phyloP scores from a whole-genome alignment of 108 stramenopile species.

The Hondaea fermentalgiana region DNA sequence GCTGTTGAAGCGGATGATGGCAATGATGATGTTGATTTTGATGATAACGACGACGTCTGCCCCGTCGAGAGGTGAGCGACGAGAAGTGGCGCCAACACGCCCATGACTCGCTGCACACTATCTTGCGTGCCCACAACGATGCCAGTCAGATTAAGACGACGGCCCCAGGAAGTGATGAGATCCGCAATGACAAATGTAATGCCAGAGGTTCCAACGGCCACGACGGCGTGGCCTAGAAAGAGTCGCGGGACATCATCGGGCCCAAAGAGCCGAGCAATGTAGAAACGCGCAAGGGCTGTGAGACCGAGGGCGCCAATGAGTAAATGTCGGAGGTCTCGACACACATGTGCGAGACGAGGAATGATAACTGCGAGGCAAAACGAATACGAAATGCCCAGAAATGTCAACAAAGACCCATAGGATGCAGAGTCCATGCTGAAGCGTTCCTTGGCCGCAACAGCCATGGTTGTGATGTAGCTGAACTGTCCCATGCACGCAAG shows the following conservation, averaged over 20 bases:
- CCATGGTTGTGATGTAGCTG: not conserved
- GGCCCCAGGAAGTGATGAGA: not conserved
- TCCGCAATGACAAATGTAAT: not conserved
- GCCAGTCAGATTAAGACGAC: not conserved
- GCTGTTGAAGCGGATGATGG: not conserved
- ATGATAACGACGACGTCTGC: not conserved
- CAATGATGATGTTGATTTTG: not conserved
- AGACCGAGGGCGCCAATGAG: not conserved
- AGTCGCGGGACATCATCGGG: not conserved
- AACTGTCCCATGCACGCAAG: not conserved
- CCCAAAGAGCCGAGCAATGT: not conserved
- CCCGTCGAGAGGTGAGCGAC: not conserved
- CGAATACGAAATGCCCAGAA: conserved; percentile 1
- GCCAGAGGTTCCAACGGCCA: not conserved
- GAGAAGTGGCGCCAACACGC: not conserved
- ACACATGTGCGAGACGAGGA: not conserved
- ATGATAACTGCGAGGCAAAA: not conserved
- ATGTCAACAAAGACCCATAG: not conserved
- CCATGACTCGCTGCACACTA: not conserved
- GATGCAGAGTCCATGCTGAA: not conserved
- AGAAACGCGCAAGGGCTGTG: not conserved
- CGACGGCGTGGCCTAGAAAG: not conserved
- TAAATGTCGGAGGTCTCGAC: not conserved
- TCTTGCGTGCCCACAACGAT: not conserved
- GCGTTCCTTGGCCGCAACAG: not conserved